Evolutionary conservation across 208 protist species (phyloP).

Genomic region (Naegleria fowleri): DNA sequence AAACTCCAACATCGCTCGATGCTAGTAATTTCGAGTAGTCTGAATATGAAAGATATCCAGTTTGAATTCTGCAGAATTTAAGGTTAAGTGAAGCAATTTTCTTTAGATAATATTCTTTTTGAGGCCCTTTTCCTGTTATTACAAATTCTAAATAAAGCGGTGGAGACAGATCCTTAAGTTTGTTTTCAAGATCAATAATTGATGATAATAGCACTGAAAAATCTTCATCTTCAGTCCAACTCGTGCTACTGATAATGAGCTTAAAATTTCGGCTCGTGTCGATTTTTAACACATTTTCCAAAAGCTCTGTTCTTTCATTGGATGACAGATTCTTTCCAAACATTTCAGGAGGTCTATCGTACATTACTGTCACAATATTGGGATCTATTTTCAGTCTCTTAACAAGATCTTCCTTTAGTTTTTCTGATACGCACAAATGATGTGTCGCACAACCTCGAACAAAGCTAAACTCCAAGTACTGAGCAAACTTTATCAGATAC

Average conservation of each 20-base stretch:
- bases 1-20: conserved; percentile 83
- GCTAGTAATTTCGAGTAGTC: conserved; percentile 85
- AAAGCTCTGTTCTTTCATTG: neutral
- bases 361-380: neutral
- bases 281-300: no score
- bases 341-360: neutral
- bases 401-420: neutral
- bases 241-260: conserved; percentile 71
- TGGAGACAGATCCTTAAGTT: conserved; percentile 39
- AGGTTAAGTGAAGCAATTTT: neutral
- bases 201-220: conserved; percentile 83
- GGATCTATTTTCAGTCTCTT: neutral
- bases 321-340: neutral
- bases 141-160: conserved; percentile 45
- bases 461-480: neutral
- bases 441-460: neutral
- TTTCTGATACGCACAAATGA: conserved; percentile 21
- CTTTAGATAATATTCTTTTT: conserved; percentile 45
- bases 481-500: neutral
- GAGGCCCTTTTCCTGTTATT: conserved; percentile 65
- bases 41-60: conserved; percentile 67
- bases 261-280: neutral
- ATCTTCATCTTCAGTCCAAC: conserved; percentile 93
- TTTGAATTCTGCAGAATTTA: conserved; percentile 53
- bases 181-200: conserved; percentile 65